These are phyloP conservation scores for Tolypocladium album DNA, from an alignment of 2,329 filamentous ascomycete genomes.

Conservation along the genomic window DNA sequence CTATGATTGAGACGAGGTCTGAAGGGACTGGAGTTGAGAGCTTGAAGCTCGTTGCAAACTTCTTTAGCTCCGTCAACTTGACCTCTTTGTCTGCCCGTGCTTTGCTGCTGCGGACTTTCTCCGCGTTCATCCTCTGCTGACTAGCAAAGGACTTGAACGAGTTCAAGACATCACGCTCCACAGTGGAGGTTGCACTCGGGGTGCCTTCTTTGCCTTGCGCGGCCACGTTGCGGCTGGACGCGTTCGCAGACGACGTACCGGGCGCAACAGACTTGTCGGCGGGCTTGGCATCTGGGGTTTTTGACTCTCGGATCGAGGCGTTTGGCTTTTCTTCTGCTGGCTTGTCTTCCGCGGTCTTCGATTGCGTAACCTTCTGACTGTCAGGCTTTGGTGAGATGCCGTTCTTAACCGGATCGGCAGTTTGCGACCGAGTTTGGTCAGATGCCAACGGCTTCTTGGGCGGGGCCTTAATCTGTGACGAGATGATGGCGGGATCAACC, in stretches of 20 bases:
- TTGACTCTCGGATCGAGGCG: constrained; percentile 13
- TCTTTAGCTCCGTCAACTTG: constrained; percentile 88
- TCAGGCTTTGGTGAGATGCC: constrained; percentile 17
- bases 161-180: constrained; percentile 50
- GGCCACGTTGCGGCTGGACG: constrained; percentile 27
- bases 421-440: constrained; percentile 14
- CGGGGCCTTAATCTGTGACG: constrained; percentile 56
- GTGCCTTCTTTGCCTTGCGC: constrained; percentile 26
- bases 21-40: constrained; percentile 83
- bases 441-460: constrained; percentile 23
- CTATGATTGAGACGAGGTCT: constrained; percentile 88
- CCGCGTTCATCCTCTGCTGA: constrained; percentile 42
- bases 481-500: constrained; percentile 83
- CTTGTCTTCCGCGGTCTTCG: constrained; percentile 21
- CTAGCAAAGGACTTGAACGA: constrained; percentile 55
- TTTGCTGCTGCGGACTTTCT: constrained; percentile 46
- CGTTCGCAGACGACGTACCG: constrained; percentile 22
- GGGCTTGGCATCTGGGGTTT: constrained; percentile 18
- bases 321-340: constrained; percentile 17
- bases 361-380: constrained; percentile 13
- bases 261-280: constrained; percentile 12
- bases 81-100: constrained; percentile 72
- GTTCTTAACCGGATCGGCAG: constrained; percentile 17
- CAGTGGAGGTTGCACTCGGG: constrained; percentile 40
- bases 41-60: constrained; percentile 91